A percentile compares a stretch with the other conserved stretches of the same genome.
phyloP scores from a whole-genome alignment of 495 filamentous ascomycete species.

The Ramalina intermedia region DNA sequence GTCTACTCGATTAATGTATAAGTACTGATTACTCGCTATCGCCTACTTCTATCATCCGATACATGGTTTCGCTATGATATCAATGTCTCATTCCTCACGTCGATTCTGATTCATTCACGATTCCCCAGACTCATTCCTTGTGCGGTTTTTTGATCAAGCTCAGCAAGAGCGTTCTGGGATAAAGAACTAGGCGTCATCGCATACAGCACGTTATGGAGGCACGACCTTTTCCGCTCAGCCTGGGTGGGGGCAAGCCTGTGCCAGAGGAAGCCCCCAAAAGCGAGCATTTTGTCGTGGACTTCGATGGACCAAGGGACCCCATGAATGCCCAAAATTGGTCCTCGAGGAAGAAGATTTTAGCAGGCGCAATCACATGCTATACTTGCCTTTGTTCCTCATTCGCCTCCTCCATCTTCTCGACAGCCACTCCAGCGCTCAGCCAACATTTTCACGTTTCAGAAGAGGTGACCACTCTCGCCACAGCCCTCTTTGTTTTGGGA shows the following conservation, averaged over 20 bases:
- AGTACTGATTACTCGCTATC: too few relatives aligned
- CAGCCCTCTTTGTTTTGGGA: slow-evolving; percentile 16
- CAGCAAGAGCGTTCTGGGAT: too few relatives aligned
- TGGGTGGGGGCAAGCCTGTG: slow-evolving; percentile 35
- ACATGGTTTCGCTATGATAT: too few relatives aligned
- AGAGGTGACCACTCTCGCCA: slow-evolving; percentile 12
- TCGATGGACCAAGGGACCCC: slow-evolving; percentile 61
- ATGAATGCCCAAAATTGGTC: slow-evolving; percentile 74
- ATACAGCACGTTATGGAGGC: background rate
- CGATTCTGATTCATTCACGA: too few relatives aligned
- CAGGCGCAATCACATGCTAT: slow-evolving; percentile 35
- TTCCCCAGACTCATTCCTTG: too few relatives aligned
- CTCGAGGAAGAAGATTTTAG: slow-evolving; percentile 47
- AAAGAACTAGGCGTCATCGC: too few relatives aligned
- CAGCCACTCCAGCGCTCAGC: slow-evolving; percentile 23
- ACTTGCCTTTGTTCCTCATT: slow-evolving; percentile 29
- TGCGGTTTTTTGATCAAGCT: too few relatives aligned
- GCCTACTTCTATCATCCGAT: too few relatives aligned
- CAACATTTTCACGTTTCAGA: slow-evolving; percentile 16
- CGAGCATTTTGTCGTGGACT: slow-evolving; percentile 71
- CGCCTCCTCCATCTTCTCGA: slow-evolving; percentile 24
- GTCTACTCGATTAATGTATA: too few relatives aligned
- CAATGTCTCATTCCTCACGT: too few relatives aligned
- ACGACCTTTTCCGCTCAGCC: slow-evolving; percentile 20
- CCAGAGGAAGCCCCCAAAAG: slow-evolving; percentile 28